Base-by-base conservation (phyloP, 1,139 yeast species). In the Kodamaea sp. region DNA sequence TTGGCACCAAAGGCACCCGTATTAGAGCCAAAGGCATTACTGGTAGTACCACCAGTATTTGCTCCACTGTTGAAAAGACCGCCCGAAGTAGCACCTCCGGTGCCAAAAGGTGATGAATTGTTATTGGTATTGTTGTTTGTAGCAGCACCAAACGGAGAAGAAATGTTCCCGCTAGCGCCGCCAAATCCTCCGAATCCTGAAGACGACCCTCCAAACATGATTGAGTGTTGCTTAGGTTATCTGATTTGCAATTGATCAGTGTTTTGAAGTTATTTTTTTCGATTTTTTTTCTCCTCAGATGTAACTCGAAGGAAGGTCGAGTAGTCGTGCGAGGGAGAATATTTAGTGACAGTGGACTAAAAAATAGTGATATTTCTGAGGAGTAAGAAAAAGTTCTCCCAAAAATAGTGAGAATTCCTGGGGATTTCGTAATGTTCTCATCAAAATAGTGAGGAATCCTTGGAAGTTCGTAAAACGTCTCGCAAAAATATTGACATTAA, bases 1-100 rank as follows among this genome's bases (percentile, higher is more conserved):
- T 24, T 27, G 27, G 49, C 50, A n/a, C 73, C 74, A 50, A 70
- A 69, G 1, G 59, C 58, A 7, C 63, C 48, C 20, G 48, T 41
- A 8, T 28, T 28, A 8, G 31, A 25, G 4, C 31, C 29, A 33
- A 27, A 27, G 7, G 20, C 33, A 7, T 26, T 26, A 15, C 25
- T 15, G 31, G 40, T 31, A 11, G 36, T 15, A n/a, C 33, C 33
- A 7, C 36, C 37, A n/a, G 24, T 27, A n/a, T 33, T 33, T 12
- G 29, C 32, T 7, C 39, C 32, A 27, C 31, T 38, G 35, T 29
- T 41, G 27, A 43, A 43, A 22, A 41, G 30, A 24, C 42, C 37
- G n/a, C 44, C 47, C n/a, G 43, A 29, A 15, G 35, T 31, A 34
- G 27, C 29, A 8, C 34, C 28, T 7, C 36, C 28, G 3, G 32